These are phyloP conservation scores for Mycena epipterygia DNA, from an alignment of 768 basidiomycete genomes.

Conservation along the genomic window DNA sequence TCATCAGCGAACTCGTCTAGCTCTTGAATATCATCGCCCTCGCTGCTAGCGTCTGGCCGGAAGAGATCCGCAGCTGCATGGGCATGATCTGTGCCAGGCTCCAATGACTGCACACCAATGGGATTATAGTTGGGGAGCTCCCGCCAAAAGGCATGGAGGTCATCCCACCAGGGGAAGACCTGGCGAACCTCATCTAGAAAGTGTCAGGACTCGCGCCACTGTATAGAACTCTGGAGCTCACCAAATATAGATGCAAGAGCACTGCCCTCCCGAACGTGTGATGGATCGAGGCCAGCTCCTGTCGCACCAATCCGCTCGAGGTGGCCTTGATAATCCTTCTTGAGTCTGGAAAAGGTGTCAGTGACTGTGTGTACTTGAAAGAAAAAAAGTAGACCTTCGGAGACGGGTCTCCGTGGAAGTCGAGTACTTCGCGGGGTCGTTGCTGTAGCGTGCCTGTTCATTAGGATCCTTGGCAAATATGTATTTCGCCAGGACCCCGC, in stretches of 20 bases:
- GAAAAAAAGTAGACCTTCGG: neutral
- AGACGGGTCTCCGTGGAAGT: conserved; percentile 1
- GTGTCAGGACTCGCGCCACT: neutral
- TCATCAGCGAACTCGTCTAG: neutral
- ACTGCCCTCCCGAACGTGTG: neutral
- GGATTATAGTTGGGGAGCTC: conserved; percentile 23
- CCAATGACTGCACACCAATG: conserved; percentile 17
- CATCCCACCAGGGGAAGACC: conserved; percentile 10
- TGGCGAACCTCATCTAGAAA: neutral
- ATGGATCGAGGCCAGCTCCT: conserved; percentile 14
- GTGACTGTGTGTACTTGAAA: neutral
- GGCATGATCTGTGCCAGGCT: conserved; percentile 23
- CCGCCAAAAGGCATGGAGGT: conserved; percentile 21
- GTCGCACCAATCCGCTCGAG: conserved; percentile 6
- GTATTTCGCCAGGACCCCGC: conserved; percentile 2
- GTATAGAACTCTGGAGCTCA: neutral
- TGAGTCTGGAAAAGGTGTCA: conserved; percentile 1
- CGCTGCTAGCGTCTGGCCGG: neutral
- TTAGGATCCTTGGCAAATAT: neutral
- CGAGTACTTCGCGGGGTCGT: neutral
- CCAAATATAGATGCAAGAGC: neutral
- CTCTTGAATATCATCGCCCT: neutral
- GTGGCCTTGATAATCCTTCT: neutral
- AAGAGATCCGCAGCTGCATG: conserved; percentile 4
- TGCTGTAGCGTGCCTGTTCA: conserved; percentile 1